phyloP scores from a whole-genome alignment of 768 basidiomycete genomes.

The Mrakia frigida region DNA sequence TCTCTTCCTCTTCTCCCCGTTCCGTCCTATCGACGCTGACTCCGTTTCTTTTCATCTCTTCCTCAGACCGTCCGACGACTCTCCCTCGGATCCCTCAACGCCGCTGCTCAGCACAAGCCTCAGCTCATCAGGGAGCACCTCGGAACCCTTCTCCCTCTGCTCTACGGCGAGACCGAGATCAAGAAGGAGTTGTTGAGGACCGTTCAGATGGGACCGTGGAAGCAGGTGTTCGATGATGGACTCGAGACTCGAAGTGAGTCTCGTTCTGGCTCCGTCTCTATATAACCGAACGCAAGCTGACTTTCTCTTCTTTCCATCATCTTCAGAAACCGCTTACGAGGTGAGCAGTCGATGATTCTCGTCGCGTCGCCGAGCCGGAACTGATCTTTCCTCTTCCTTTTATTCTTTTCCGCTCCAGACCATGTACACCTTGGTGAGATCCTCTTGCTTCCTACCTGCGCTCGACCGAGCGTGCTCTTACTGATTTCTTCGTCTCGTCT shows the following conservation, averaged over 20 bases:
- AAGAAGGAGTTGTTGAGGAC: slow-evolving; percentile 56
- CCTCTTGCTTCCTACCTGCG: slow-evolving; percentile 63
- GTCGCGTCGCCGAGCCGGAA: not conserved
- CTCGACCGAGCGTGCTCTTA: too few species aligned
- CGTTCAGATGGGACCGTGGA: slow-evolving; percentile 97
- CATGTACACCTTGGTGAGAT: slow-evolving; percentile 66
- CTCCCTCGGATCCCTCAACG: slow-evolving; percentile 84
- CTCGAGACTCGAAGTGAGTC: slow-evolving; percentile 75
- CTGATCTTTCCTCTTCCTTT: not conserved
- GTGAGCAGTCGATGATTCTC: not conserved
- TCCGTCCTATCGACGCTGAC: not conserved
- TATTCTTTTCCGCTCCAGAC: not conserved
- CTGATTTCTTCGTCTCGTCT: not conserved
- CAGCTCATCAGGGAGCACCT: slow-evolving; percentile 85
- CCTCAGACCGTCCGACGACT: slow-evolving; percentile 79
- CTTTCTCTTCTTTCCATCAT: not conserved
- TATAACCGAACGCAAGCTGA: not conserved
- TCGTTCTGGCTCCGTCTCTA: not conserved
- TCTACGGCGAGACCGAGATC: slow-evolving; percentile 79
- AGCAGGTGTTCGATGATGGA: slow-evolving; percentile 93
- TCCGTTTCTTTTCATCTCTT: slow-evolving; percentile 23
- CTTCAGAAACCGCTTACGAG: slow-evolving; percentile 71
- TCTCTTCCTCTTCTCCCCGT: not conserved
- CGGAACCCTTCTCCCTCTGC: slow-evolving; percentile 62
- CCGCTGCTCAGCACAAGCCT: slow-evolving; percentile 90